Evolutionary conservation across 1,284 basidiomycete genomes (phyloP).

Genomic region (Uromyces viciae-fabae): DNA sequence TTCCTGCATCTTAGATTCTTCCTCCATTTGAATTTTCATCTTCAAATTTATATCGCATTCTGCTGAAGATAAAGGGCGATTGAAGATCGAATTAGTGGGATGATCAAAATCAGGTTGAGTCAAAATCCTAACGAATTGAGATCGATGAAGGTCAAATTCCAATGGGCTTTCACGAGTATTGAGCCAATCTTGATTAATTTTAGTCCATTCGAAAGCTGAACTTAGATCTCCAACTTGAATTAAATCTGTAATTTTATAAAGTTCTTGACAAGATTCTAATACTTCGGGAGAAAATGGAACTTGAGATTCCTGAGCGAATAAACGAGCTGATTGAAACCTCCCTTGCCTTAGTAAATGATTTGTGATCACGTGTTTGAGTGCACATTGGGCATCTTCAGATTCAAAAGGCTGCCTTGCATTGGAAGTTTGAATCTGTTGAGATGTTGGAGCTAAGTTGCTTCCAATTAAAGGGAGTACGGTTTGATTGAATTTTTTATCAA

Average conservation of each 20-base stretch:
- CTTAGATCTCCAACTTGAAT: slow-evolving; percentile 29
- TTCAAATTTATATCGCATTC: not conserved
- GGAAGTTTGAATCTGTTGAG: not conserved
- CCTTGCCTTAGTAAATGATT: slow-evolving; percentile 36
- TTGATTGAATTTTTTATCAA: slow-evolving; percentile 42
- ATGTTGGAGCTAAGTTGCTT: not conserved
- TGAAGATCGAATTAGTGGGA: not conserved
- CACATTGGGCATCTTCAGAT: slow-evolving; percentile 6
- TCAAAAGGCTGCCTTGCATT: slow-evolving; percentile 26
- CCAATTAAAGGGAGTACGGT: slow-evolving; percentile 39
- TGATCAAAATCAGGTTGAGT: slow-evolving; percentile 28
- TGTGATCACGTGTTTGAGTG: slow-evolving; percentile 30
- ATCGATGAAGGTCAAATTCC: slow-evolving; percentile 39
- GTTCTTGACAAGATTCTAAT: slow-evolving; percentile 27
- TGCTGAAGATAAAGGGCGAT: not conserved
- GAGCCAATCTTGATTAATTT: slow-evolving; percentile 29
- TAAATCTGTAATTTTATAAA: slow-evolving; percentile 29
- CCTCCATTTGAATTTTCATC: slow-evolving; percentile 14
- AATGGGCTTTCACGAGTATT: slow-evolving; percentile 30
- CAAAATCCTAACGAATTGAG: slow-evolving; percentile 35
- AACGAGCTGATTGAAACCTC: slow-evolving; percentile 36
- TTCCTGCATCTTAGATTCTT: not conserved
- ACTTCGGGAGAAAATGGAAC: not conserved
- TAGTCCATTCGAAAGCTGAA: slow-evolving; percentile 24
- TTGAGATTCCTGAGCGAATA: slow-evolving; percentile 23